These are phyloP conservation scores for Debaryomycetaceae sp. DNA, from an alignment of 1,139 yeast species.

Conservation along the genomic window DNA sequence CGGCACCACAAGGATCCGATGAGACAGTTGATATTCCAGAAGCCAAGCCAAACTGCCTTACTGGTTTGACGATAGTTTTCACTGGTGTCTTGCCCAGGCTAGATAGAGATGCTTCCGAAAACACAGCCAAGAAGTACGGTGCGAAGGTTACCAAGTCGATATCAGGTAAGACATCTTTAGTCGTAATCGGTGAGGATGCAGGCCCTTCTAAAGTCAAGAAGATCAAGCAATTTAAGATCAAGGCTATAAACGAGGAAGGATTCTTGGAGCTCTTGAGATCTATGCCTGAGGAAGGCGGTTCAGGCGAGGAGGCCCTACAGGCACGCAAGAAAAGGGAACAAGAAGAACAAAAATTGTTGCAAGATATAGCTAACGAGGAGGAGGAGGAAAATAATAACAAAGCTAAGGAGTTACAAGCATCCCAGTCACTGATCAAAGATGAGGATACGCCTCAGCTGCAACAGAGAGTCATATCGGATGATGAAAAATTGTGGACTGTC, in stretches of 20 bases:
- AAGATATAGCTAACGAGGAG: slow-evolving; percentile 46
- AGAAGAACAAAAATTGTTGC: slow-evolving; percentile 53
- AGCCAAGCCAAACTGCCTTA: slow-evolving; percentile 78
- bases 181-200: slow-evolving; percentile 92
- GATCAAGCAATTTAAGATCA: slow-evolving; percentile 67
- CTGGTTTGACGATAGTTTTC: slow-evolving; percentile 87
- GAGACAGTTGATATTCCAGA: slow-evolving; percentile 52
- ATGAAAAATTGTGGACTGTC: slow-evolving; percentile 82
- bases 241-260: slow-evolving; percentile 86
- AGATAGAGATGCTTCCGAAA: slow-evolving; percentile 73
- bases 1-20: slow-evolving; percentile 19
- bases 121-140: slow-evolving; percentile 79
- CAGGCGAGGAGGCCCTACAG: slow-evolving; percentile 68
- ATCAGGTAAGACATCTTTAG: slow-evolving; percentile 80
- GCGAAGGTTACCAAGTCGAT: slow-evolving; percentile 91
- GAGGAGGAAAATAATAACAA: slow-evolving; percentile 38
- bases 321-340: slow-evolving; percentile 67
- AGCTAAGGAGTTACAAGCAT: slow-evolving; percentile 11
- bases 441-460: slow-evolving; percentile 9
- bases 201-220: slow-evolving; percentile 93
- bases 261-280: slow-evolving; percentile 65
- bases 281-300: slow-evolving; percentile 95
- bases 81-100: slow-evolving; percentile 85
- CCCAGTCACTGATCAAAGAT: slow-evolving; percentile 1
- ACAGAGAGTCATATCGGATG: slow-evolving; percentile 31